Evolutionary conservation across 306 rosid genomes (phyloP).

Genomic region (Rosa chinensis): DNA sequence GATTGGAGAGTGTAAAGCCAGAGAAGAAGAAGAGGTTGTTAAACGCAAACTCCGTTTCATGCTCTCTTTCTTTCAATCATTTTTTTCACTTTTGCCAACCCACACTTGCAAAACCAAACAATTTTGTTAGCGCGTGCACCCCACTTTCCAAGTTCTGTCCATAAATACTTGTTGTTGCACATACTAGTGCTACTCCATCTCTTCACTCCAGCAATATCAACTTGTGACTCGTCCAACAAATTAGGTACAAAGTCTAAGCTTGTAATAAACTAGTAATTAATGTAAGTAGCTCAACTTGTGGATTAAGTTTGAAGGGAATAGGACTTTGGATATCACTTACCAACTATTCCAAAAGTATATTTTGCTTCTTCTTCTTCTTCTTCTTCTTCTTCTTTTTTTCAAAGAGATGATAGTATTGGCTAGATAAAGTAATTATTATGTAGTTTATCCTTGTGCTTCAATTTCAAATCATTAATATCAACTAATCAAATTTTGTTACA

Average conservation of each 20-base stretch:
- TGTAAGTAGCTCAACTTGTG: slow-evolving; percentile 13
- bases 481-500: neutral
- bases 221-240: slow-evolving; percentile 13
- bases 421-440: neutral
- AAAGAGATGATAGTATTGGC: neutral
- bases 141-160: neutral
- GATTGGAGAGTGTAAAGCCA: slow-evolving; percentile 37
- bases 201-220: slow-evolving; percentile 14
- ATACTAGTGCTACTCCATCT: slow-evolving; percentile 11
- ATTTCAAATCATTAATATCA: neutral
- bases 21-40: slow-evolving; percentile 33
- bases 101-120: slow-evolving; percentile 14
- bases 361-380: neutral
- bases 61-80: slow-evolving; percentile 68
- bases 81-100: slow-evolving; percentile 80
- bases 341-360: neutral
- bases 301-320: slow-evolving; percentile 22
- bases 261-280: slow-evolving; percentile 1
- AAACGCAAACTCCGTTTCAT: slow-evolving; percentile 58
- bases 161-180: neutral
- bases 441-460: neutral
- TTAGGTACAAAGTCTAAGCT: slow-evolving; percentile 18
- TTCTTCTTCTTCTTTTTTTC: neutral
- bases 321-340: slow-evolving; percentile 11
- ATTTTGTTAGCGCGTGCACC: neutral